These are phyloP conservation scores for Ascochyta lentis DNA, from an alignment of 2,329 filamentous ascomycete genomes.

Conservation along the genomic window DNA sequence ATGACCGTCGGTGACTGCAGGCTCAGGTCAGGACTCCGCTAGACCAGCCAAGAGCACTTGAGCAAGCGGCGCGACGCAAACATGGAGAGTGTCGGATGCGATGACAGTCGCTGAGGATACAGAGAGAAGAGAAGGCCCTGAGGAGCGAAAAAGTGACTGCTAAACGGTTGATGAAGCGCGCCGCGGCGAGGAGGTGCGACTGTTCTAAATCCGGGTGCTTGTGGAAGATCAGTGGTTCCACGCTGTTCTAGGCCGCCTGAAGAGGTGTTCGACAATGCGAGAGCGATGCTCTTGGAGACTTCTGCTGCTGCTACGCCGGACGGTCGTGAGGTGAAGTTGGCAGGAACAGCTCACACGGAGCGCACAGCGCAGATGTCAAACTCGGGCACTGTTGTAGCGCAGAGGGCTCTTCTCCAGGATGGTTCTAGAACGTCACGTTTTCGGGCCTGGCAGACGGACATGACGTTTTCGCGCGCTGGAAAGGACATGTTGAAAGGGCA, in stretches of 20 bases:
- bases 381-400: conserved; percentile 11
- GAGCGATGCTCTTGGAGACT: neutral
- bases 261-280: conserved; percentile 1
- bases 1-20: neutral
- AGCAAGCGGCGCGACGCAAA: conserved; percentile 3
- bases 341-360: conserved; percentile 6
- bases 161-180: conserved; percentile 19
- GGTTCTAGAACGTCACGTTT: conserved; percentile 29
- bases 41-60: conserved; percentile 14
- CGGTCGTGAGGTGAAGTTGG: conserved; percentile 5
- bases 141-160: conserved; percentile 10
- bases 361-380: conserved; percentile 7
- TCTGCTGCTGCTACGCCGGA: neutral
- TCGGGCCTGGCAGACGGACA: conserved; percentile 13
- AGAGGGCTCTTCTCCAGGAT: neutral
- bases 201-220: conserved; percentile 18
- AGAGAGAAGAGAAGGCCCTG: conserved; percentile 1
- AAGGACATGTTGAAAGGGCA: conserved; percentile 13
- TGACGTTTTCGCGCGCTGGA: conserved; percentile 20
- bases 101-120: conserved; percentile 1
- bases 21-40: conserved; percentile 12
- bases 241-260: conserved; percentile 25
- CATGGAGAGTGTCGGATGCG: conserved; percentile 12
- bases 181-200: conserved; percentile 19
- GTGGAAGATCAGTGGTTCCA: conserved; percentile 23